A percentile compares a stretch with the other conserved stretches of the same genome.
phyloP scores from a whole-genome alignment of 2,329 filamentous ascomycete genomes.

The Aureobasidium sp. region DNA sequence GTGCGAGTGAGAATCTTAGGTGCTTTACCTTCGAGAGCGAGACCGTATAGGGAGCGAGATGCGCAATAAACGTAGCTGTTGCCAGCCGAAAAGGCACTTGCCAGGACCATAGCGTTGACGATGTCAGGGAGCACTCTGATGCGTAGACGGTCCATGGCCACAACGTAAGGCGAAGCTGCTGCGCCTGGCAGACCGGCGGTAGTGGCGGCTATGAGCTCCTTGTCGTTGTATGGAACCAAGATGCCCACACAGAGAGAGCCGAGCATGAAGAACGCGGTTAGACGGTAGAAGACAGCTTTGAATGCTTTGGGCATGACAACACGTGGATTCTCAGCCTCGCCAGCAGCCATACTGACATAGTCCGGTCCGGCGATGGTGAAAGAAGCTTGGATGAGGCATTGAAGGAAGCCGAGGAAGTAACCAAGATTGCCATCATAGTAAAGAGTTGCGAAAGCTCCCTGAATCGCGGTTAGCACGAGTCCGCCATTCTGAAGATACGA shows the following conservation, averaged over 20 bases:
- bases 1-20: constrained; percentile 54
- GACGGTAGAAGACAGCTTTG: constrained; percentile 71
- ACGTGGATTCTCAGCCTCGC: constrained; percentile 65
- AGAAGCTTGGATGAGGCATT: constrained; percentile 64
- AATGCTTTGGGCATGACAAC: constrained; percentile 64
- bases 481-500: neutral
- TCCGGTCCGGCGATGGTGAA: constrained; percentile 63
- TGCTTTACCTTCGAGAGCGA: constrained; percentile 62
- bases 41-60: constrained; percentile 59
- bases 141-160: constrained; percentile 60
- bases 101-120: constrained; percentile 65
- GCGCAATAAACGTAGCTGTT: constrained; percentile 64
- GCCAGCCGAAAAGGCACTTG: constrained; percentile 60
- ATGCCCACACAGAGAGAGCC: constrained; percentile 67
- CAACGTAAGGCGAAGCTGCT: constrained; percentile 59
- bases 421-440: constrained; percentile 61
- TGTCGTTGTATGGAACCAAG: constrained; percentile 62
- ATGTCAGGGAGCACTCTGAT: constrained; percentile 61
- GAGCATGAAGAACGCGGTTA: constrained; percentile 68
- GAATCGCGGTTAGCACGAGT: neutral
- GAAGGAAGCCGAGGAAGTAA: constrained; percentile 67
- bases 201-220: constrained; percentile 55
- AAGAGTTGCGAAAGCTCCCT: constrained; percentile 54
- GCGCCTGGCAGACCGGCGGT: constrained; percentile 49
- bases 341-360: constrained; percentile 58